These are phyloP conservation scores for Russula sp. DNA, from an alignment of 768 basidiomycete species.

Conservation along the genomic window DNA sequence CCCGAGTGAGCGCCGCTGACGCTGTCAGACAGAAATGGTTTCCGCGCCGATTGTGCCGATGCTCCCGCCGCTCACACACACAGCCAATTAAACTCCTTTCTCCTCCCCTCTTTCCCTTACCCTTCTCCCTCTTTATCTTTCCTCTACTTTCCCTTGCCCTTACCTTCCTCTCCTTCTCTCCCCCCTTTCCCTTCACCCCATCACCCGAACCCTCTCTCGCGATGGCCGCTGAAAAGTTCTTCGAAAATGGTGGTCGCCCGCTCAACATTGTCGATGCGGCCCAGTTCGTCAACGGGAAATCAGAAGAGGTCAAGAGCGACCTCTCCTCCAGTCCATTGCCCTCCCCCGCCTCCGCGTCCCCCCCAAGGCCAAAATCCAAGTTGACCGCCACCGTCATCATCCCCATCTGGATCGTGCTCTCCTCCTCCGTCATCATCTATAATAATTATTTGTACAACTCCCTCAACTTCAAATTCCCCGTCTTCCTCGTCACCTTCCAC, in stretches of 20 bases:
- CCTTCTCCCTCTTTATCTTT: too few relatives aligned
- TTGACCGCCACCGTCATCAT: conserved; percentile 67
- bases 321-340: conserved; percentile 36
- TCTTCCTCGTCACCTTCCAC: conserved; percentile 90
- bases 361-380: conserved; percentile 40
- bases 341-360: conserved; percentile 44
- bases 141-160: not conserved
- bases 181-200: not conserved
- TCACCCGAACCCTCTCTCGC: not conserved
- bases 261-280: conserved; percentile 1
- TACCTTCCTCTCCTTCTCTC: not conserved
- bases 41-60: not conserved
- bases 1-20: not conserved
- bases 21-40: too few relatives aligned
- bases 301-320: conserved; percentile 18
- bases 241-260: conserved; percentile 9
- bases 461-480: conserved; percentile 80
- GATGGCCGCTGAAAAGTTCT: conserved; percentile 15
- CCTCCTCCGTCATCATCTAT: conserved; percentile 89
- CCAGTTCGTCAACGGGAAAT: conserved; percentile 14
- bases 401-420: conserved; percentile 88
- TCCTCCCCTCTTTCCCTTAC: not conserved
- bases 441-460: conserved; percentile 87
- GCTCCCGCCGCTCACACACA: not conserved
- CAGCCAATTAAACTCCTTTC: conserved; percentile 7